Evolutionary conservation across 208 protist species (phyloP).

Genomic region (Trichomonas gallinae): DNA sequence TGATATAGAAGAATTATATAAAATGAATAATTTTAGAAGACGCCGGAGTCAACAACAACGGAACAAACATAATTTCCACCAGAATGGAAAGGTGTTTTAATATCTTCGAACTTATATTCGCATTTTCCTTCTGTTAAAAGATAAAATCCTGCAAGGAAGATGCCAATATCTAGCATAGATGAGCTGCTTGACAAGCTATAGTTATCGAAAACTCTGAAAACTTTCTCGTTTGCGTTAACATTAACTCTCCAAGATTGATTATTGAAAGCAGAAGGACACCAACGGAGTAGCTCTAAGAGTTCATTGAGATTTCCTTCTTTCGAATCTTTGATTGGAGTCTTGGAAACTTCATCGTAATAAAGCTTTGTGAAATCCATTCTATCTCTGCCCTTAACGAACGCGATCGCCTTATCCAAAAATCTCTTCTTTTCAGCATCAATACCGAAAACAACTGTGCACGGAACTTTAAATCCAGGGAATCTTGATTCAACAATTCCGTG

Average conservation of each 20-base stretch:
- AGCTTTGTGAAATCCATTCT: background rate
- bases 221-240: background rate
- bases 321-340: background rate
- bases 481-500: background rate
- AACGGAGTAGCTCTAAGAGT: background rate
- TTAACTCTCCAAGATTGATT: background rate
- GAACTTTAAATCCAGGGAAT: background rate
- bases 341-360: background rate
- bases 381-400: background rate
- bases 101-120: background rate
- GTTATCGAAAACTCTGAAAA: background rate
- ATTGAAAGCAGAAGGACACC: background rate
- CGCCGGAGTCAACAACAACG: background rate
- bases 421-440: background rate
- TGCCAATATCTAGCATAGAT: background rate
- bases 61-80: background rate
- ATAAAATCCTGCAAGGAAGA: background rate
- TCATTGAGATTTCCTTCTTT: background rate
- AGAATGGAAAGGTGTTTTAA: background rate
- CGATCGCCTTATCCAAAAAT: background rate
- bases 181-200: background rate
- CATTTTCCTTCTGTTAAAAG: background rate
- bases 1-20: too few species aligned
- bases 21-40: too few species aligned
- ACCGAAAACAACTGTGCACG: background rate